Base-by-base conservation (phyloP, 2,329 filamentous ascomycete species). In the Rhynchosporium graminicola region DNA sequence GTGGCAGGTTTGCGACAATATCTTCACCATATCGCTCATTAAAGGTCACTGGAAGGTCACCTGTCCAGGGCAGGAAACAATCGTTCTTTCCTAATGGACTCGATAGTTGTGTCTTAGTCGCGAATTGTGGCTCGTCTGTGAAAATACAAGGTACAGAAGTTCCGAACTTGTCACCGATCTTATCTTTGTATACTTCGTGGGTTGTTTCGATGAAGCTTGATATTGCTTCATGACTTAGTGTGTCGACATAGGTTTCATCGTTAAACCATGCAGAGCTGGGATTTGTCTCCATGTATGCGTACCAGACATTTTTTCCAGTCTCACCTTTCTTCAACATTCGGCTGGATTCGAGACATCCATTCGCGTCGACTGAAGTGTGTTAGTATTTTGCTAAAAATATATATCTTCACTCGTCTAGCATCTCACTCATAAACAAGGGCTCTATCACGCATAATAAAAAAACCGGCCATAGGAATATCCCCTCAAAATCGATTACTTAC, bases 41-140 rank as follows among this genome's bases (percentile, higher is more conserved):
- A 36, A 72, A 75, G 3, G 69, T 71, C 7, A 72, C 54, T 3
- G 71, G 60, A 1, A 75, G 62, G 54, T 74, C 70, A 1, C 60
- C 60, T 5, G 71, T 74, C 74, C 74, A 75, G 13, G 73, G 73
- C 2, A 75, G 55, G 46, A 73, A 73, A 20, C 73, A 60, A 59
- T 74, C 74, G 31, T 71, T 57, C 10, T 46, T 40, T 5, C 63
- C 64, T 45, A 55, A 61, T 0, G 73, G 71, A 48, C 67, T 67
- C 9, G 66, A 66, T 0, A 75, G 65, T 26, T 69, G 69, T 7
- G 67, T 73, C 61, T 75, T 75, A 3, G 66, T 70, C 3, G 73
- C 68, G 28, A 75, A 74, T 59, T 74, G 72, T 1, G 74, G 73
- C 43, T 75, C 73, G 52, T 75, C 74, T 3, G 72, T 74, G 28